Evolutionary conservation across 2,329 filamentous ascomycete species (phyloP).

Genomic region (Alternaria triticimaculans): DNA sequence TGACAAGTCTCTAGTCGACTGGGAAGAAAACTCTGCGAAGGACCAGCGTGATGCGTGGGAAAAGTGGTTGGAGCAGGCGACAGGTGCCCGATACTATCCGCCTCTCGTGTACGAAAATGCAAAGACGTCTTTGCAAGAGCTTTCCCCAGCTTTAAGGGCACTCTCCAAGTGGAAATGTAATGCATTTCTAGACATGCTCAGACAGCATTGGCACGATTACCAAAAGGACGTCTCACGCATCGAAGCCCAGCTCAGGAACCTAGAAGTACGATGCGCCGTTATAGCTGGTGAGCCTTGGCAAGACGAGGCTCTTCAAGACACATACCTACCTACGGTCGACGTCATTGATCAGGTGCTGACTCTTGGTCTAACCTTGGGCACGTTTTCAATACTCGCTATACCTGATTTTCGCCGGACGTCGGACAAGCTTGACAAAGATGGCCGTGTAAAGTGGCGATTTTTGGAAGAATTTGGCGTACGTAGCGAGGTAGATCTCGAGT

Average conservation of each 20-base stretch:
- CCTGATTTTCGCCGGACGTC: neutral
- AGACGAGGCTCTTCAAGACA: neutral
- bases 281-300: neutral
- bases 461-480: constrained; percentile 20
- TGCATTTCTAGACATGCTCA: constrained; percentile 19
- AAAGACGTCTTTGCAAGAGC: constrained; percentile 1
- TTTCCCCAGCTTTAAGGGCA: constrained; percentile 11
- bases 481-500: constrained; percentile 12
- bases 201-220: constrained; percentile 23
- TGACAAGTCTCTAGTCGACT: neutral
- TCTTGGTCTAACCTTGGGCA: neutral
- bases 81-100: constrained; percentile 3
- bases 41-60: neutral
- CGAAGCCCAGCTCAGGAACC: neutral
- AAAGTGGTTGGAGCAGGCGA: neutral
- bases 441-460: constrained; percentile 15
- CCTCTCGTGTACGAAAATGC: neutral
- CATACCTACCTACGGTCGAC: neutral
- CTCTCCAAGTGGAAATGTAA: constrained; percentile 1
- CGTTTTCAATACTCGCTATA: neutral
- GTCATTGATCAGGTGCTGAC: neutral
- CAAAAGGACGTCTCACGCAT: neutral
- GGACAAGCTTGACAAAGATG: neutral
- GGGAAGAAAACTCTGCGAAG: neutral
- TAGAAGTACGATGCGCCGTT: neutral